Evolutionary conservation across 352 stramenopile genomes (phyloP).

Genomic region (Phytophthora aleatoria): DNA sequence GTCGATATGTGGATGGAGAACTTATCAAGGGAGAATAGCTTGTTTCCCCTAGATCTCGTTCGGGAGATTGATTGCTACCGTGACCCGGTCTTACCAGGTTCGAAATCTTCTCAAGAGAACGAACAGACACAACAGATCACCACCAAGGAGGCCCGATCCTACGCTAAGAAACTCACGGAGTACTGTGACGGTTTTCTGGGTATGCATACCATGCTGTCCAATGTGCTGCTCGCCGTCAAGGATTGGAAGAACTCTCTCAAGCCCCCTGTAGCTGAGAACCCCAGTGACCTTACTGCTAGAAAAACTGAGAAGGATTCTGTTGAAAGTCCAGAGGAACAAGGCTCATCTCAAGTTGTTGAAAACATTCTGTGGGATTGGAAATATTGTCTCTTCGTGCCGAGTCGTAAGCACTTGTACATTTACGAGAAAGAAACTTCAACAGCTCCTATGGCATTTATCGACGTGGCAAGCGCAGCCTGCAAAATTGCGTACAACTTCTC

Average conservation of each 20-base stretch:
- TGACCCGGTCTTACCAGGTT: not conserved
- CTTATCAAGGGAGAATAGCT: slow-evolving; percentile 36
- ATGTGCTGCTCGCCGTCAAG: slow-evolving; percentile 50
- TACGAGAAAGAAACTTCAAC: slow-evolving; percentile 55
- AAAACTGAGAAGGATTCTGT: not conserved
- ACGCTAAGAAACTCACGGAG: slow-evolving; percentile 63
- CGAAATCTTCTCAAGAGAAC: not conserved
- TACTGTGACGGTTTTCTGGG: slow-evolving; percentile 65
- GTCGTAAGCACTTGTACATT: slow-evolving; percentile 58
- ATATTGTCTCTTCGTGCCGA: slow-evolving; percentile 67
- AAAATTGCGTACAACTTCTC: slow-evolving; percentile 50
- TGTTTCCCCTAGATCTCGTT: slow-evolving; percentile 74
- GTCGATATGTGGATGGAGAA: slow-evolving; percentile 57
- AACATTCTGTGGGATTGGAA: slow-evolving; percentile 72
- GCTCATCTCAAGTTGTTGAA: slow-evolving; percentile 17
- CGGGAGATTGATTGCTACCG: slow-evolving; percentile 61
- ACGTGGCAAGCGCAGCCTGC: slow-evolving; percentile 56
- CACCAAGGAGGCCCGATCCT: slow-evolving; percentile 19
- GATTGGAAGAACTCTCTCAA: slow-evolving; percentile 35
- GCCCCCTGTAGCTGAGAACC: slow-evolving; percentile 47
- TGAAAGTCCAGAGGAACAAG: not conserved
- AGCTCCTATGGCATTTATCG: slow-evolving; percentile 48
- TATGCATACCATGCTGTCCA: slow-evolving; percentile 51
- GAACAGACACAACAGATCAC: not conserved
- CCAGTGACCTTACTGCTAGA: slow-evolving; percentile 31